Conservation (phyloP, 164 flowering plant genomes). For the Platanus orientalis region DNA sequence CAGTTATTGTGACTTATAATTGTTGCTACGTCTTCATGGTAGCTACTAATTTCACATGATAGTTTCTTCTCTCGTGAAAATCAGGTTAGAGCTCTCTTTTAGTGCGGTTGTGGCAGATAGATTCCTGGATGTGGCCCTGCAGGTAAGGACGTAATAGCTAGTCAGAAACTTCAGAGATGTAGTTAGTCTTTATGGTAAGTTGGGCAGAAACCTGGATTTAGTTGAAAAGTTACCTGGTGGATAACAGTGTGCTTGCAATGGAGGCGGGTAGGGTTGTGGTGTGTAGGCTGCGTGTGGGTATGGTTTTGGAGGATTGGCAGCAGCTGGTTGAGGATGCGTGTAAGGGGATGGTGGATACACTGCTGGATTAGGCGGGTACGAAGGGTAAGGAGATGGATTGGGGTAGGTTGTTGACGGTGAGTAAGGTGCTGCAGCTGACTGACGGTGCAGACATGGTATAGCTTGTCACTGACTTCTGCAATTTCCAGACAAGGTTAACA, state of each 20-base stretch:
- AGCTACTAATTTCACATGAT: no score
- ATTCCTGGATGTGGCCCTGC: not conserved
- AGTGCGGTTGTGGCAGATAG: not conserved
- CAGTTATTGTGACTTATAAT: no score
- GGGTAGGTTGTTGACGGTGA: constrained; percentile 19
- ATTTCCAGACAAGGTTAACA: no score
- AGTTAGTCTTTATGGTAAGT: not conserved
- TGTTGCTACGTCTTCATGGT: no score
- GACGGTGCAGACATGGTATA: constrained; percentile 55
- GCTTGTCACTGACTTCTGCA: no score
- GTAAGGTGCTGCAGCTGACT: constrained; percentile 18
- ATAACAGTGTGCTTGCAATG: constrained; percentile 30
- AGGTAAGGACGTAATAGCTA: no score
- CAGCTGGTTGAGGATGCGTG: constrained; percentile 6
- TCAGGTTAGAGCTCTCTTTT: no score
- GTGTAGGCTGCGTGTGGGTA: constrained; percentile 34
- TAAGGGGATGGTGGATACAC: constrained; percentile 35
- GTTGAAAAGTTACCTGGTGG: constrained; percentile 37
- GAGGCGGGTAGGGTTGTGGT: constrained; percentile 50
- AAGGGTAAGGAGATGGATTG: constrained; percentile 31
- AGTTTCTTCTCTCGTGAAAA: no score
- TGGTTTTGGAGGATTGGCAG: constrained; percentile 26
- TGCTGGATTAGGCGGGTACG: constrained; percentile 25
- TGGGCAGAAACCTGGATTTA: not conserved
- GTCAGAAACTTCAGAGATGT: not conserved